Conservation (phyloP, 345 rosid genomes). For the Dipteronia dyeriana region DNA sequence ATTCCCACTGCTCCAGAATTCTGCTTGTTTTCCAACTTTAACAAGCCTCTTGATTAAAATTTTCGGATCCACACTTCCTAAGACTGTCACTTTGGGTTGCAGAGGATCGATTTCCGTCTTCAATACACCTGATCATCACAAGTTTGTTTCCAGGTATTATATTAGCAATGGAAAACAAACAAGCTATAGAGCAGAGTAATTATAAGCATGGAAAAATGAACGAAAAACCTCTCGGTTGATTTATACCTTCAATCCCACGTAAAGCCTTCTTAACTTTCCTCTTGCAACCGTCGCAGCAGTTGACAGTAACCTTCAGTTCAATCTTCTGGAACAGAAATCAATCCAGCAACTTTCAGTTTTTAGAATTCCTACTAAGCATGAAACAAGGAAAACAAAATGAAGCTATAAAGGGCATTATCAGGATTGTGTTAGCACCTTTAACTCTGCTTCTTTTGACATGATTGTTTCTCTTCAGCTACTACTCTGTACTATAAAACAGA, state of each 20-base stretch:
- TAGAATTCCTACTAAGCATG: too few relatives aligned
- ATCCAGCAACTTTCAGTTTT: not conserved
- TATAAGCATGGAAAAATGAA: not conserved
- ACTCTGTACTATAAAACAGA: not conserved
- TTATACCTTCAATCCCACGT: slow-evolving; percentile 50
- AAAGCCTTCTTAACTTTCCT: slow-evolving; percentile 57
- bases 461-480: not conserved
- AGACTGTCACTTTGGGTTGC: slow-evolving; percentile 49
- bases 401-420: not conserved
- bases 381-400: not conserved
- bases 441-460: slow-evolving; percentile 51
- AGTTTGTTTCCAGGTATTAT: not conserved
- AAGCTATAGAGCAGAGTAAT: not conserved
- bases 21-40: slow-evolving; percentile 59
- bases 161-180: slow-evolving; percentile 7
- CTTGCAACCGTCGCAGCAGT: slow-evolving; percentile 74
- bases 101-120: slow-evolving; percentile 47
- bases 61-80: slow-evolving; percentile 46
- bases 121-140: slow-evolving; percentile 44
- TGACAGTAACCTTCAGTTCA: slow-evolving; percentile 53
- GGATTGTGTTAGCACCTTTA: slow-evolving; percentile 38
- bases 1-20: slow-evolving; percentile 30
- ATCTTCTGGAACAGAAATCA: slow-evolving; percentile 42
- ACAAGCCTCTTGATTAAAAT: slow-evolving; percentile 42
- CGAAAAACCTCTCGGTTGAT: not conserved